Base-by-base conservation (phyloP, 2,329 filamentous ascomycete species). In the Ceratocystis papillata region DNA sequence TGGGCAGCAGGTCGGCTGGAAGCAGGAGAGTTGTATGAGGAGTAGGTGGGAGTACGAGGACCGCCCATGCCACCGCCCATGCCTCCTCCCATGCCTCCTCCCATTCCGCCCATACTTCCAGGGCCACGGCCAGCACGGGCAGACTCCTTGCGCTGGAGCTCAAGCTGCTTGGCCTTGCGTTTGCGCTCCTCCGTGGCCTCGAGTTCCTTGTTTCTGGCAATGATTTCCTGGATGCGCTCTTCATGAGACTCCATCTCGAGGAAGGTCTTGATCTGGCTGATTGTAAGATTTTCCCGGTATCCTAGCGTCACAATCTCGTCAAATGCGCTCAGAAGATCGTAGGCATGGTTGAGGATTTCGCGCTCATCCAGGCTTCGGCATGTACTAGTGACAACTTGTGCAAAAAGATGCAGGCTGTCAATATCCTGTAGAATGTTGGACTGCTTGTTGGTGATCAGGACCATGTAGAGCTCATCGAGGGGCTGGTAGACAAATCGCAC, bases 361-460 rank as follows among this genome's bases (percentile, higher is more conserved):
- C 92, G 84, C 80, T 99, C 95, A 73, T 99, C 95, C 68, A 97
- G 77, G 71, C 85, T 96, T 79, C 93, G 95, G 85, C 94, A 99
- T 73, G 95, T 93, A 77, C 89, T 96, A 68, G 89, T 90, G 65
- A 96, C 94, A 17, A 99, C 93, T 79, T 99, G 94, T 68, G 93
- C 93, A 75, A 99, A 99, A 22, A 99, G 83, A 76, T 99, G 95
- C 68, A 99, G 84, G 68, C 94, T 96, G 78, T 97, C 94, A 76
- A 99, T 99, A 77, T 99, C 94, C 79, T 99, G 94, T 63, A 99
- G 83, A 71, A 99, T 99, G 79, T 99, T 99, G 77, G 93, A 97
- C 81, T 97, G 94, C 73, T 91, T 89, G 81, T 99, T 99, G 76
- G 95, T 99, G 78, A 99, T 97, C 73, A 99, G 86, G 70, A 99